Evolutionary conservation across 2,329 filamentous ascomycete species (phyloP), one percentile per base, ranked within the genome.

Genomic region (Monilinia aucupariae): DNA sequence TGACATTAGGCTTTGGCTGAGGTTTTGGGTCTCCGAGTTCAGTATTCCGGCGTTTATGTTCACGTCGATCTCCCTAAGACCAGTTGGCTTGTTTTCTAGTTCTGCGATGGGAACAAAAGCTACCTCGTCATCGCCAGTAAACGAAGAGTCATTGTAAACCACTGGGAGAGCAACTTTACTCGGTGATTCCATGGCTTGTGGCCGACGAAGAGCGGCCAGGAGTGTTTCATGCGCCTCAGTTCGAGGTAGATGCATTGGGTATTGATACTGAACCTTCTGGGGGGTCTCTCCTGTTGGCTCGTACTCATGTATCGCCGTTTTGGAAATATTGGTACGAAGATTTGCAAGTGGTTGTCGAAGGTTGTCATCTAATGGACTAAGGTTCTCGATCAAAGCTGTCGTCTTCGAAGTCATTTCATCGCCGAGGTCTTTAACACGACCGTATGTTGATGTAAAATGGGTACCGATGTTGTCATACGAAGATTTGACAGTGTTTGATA

Each of bases 261-360:
- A 96, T n/a, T 85, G 81, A 75, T 97, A 99, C 59, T 85, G 81
- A 37, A 81, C 79, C 76, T 92, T 94, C 72, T 89, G 85, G 0
- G 94, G 94, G 1, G 94, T 97, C 53, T 88, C 82, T 59, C 94
- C 93, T 0, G 94, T 97, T 0, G 90, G 84, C 45, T 85, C 80
- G 74, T 97, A 97, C 73, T 97, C 92, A 60, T 86, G 82, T 59
- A 97, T 80, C 5, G 80, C 76, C 1, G 87, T 85, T 53, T 76
- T 78, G 20, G 82, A 77, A 53, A 96, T 84, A n/a, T 85, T 82
- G 22, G 85, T 80, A 9, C 91, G 85, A 32, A 99, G 84, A 53
- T 86, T 81, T 32, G 80, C 77, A 7, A 97, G 83, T 9, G 91
- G 89, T 68, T 85, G 82, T 66, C 87, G 85, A 13, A 96, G 75